Base-by-base conservation (phyloP, 768 basidiomycete species). In the Amanita rimosa region DNA sequence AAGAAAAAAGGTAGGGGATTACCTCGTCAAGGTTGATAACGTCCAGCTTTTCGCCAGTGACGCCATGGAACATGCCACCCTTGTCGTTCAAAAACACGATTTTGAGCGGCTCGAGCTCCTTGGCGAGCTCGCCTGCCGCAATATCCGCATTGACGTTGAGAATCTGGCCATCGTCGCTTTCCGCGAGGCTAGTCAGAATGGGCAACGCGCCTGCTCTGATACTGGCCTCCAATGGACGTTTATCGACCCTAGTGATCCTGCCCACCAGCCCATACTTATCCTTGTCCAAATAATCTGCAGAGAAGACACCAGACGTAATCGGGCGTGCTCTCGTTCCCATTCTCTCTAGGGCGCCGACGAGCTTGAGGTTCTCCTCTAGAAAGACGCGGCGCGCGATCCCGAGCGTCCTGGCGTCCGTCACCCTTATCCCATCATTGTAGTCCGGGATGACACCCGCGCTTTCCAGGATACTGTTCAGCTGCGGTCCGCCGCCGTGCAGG, bases 121-220 rank as follows among this genome's bases (percentile, higher is more conserved):
- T 96, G 6, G 95, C 87, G 16, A 99, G 78, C 66, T 99, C 96
- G 35, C 95, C 96, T 1, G 96, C 95, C 1, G 96, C 96, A 53
- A 98, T 88, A 63, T 99, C 96, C 17, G 96, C 96, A 60, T 98
- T 99, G 63, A 99, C 96, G 59, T 99, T 99, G 54, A 98, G 74
- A 57, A 99, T 93, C 65, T 99, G 96, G n/a, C 96, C 96, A 29
- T 96, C 91, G 17, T 82, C 75, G 29, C 88, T 87, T 67, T 98
- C 96, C 5, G 96, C 95, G 44, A 99, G 72, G 63, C 84, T 88
- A 54, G 93, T 97, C 16, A 98, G 73, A 66, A 99, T 96, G 50
- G 96, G 96, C 21, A 99, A 75, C 17, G 92, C 93, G 27, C 96
- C 95, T 1, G 95, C 93, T 40, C 90, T 81, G 63, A 99, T 99